Conservation (phyloP, 2,329 filamentous ascomycete genomes). For the Juglanconis oblonga region DNA sequence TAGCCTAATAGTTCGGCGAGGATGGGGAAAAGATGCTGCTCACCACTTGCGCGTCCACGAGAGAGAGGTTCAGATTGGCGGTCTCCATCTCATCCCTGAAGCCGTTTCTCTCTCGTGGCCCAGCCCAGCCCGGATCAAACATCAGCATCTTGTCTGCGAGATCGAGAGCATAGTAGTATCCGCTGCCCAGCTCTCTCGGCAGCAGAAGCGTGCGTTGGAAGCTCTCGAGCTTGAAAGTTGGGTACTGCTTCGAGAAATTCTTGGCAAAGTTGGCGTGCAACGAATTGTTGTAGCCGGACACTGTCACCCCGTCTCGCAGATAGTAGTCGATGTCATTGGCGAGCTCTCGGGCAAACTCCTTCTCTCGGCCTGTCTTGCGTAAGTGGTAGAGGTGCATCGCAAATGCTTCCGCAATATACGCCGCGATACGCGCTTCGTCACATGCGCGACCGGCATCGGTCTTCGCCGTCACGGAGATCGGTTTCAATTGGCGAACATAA, state of each 20-base stretch:
- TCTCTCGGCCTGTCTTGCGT: constrained; percentile 69
- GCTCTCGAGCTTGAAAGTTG: constrained; percentile 67
- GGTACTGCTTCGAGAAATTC: constrained; percentile 79
- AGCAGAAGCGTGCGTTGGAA: constrained; percentile 75
- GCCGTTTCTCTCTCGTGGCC: constrained; percentile 60
- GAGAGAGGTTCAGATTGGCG: constrained; percentile 85
- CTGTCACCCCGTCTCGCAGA: constrained; percentile 70
- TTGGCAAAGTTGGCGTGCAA: constrained; percentile 80
- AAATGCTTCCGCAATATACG: constrained; percentile 81
- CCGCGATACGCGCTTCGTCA: constrained; percentile 68
- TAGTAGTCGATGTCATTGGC: constrained; percentile 77
- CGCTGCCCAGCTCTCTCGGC: constrained; percentile 63
- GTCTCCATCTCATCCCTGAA: constrained; percentile 79
- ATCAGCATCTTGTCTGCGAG: constrained; percentile 73
- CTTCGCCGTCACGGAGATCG: constrained; percentile 50
- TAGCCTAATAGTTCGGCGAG: neutral
- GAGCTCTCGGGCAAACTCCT: constrained; percentile 65
- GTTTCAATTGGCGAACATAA: constrained; percentile 61
- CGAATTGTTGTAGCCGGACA: constrained; percentile 83
- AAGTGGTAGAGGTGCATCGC: constrained; percentile 88
- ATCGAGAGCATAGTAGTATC: constrained; percentile 81
- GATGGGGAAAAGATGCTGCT: constrained; percentile 29
- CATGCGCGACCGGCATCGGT: constrained; percentile 55
- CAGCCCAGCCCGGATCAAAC: constrained; percentile 76
- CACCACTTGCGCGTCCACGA: constrained; percentile 89